phyloP scores from a whole-genome alignment of 2,329 filamentous ascomycete genomes.

The Alternaria incomplexa region DNA sequence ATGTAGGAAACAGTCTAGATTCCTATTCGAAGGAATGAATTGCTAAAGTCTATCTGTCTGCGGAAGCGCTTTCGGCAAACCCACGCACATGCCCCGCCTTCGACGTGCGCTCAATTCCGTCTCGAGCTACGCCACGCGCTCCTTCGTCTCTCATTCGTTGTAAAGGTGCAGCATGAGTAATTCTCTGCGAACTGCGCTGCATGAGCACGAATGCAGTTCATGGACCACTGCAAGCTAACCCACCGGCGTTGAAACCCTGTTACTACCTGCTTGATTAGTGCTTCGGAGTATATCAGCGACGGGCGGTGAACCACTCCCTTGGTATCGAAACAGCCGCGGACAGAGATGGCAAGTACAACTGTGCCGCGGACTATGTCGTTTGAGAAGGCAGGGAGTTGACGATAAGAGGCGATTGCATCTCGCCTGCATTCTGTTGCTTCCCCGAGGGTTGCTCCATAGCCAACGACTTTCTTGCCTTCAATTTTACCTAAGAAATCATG shows the following conservation, averaged over 20 bases:
- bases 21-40: not conserved
- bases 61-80: conserved; percentile 1
- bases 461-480: not conserved
- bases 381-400: not conserved
- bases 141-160: not conserved
- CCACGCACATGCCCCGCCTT: conserved; percentile 16
- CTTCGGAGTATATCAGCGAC: not conserved
- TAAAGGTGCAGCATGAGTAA: not conserved
- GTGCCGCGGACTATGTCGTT: not conserved
- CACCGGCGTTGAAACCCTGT: not conserved
- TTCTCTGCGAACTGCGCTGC: not conserved
- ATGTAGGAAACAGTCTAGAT: not conserved
- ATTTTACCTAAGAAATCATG: conserved; percentile 17
- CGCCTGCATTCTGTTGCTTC: not conserved
- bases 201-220: not conserved
- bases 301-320: not conserved
- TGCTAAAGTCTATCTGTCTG: not conserved
- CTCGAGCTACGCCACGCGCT: conserved; percentile 6
- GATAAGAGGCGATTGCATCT: not conserved
- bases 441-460: not conserved
- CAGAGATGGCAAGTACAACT: not conserved
- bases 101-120: conserved; percentile 26
- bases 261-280: not conserved
- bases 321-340: not conserved
- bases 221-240: conserved; percentile 2